Conservation (phyloP, 768 basidiomycete species). For the Russula foetens region DNA sequence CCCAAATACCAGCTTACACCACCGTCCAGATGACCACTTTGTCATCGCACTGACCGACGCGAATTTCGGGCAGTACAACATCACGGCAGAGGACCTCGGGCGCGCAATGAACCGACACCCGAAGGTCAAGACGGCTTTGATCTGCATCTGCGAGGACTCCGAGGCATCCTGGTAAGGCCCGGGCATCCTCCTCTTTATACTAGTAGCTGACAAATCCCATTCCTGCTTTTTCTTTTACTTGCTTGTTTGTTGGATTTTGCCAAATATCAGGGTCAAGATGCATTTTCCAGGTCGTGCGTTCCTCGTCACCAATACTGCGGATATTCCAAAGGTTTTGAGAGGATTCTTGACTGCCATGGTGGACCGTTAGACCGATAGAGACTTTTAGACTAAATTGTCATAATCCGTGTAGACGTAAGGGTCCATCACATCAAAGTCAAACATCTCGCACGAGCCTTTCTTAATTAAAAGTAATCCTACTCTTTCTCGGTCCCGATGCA, state of each 20-base stretch:
- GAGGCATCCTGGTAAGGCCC: slow-evolving; percentile 39
- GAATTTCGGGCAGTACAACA: slow-evolving; percentile 56
- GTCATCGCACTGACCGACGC: slow-evolving; percentile 67
- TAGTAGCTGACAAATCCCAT: slow-evolving; percentile 23
- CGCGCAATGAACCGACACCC: slow-evolving; percentile 50
- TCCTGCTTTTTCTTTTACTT: not conserved
- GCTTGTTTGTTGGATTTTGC: too few species aligned
- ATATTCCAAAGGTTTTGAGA: slow-evolving; percentile 51
- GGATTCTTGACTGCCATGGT: slow-evolving; percentile 43
- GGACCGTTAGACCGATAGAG: slow-evolving; percentile 4
- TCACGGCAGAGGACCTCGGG: slow-evolving; percentile 44
- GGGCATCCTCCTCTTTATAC: not conserved
- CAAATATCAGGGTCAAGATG: not conserved
- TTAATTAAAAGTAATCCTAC: not conserved
- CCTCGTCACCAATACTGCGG: slow-evolving; percentile 50
- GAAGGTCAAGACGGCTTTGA: slow-evolving; percentile 58
- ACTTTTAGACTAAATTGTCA: not conserved
- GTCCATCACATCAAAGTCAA: not conserved
- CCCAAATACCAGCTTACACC: not conserved
- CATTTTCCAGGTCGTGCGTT: slow-evolving; percentile 33
- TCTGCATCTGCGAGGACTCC: slow-evolving; percentile 50
- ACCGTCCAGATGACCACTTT: slow-evolving; percentile 52
- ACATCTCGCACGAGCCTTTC: not conserved
- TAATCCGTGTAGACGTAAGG: not conserved
- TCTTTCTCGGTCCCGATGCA: not conserved